A percentile compares a stretch with the other conserved stretches of the same genome.
phyloP scores from a whole-genome alignment of 2,329 filamentous ascomycete genomes.

The Mycogone perniciosa region DNA sequence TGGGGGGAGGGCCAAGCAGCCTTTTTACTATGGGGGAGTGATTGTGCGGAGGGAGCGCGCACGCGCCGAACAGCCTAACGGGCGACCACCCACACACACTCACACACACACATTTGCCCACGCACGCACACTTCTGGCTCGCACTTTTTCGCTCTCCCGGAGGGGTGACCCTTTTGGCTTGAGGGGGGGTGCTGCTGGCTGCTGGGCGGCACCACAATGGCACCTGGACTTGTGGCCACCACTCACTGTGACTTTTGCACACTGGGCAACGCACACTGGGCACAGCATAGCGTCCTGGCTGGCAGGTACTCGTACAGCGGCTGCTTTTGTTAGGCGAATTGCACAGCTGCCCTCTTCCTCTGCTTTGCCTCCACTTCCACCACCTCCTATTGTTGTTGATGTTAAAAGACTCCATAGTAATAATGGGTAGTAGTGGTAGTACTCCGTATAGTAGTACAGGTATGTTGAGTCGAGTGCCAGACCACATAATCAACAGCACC shows the following conservation, averaged over 20 bases:
- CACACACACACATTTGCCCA: conserved; percentile 1
- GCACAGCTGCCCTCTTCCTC: too few relatives aligned
- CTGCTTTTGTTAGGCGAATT: too few relatives aligned
- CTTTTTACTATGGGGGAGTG: conserved; percentile 62
- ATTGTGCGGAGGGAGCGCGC: conserved; percentile 36
- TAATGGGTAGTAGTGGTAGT: too few relatives aligned
- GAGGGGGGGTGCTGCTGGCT: conserved; percentile 8
- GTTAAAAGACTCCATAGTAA: too few relatives aligned
- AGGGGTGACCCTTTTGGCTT: conserved; percentile 8
- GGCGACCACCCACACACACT: conserved; percentile 13
- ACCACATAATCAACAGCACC: too few relatives aligned
- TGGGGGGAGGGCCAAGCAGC: conserved; percentile 48
- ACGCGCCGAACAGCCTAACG: conserved; percentile 13
- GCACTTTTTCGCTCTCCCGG: background rate
- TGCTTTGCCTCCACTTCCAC: too few relatives aligned
- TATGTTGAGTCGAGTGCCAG: too few relatives aligned
- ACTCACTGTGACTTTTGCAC: background rate
- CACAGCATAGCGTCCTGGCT: background rate
- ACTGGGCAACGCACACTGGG: conserved; percentile 11
- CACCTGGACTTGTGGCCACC: background rate
- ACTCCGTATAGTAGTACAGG: too few relatives aligned
- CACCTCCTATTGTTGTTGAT: too few relatives aligned
- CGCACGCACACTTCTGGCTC: conserved; percentile 3
- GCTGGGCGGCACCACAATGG: conserved; percentile 3
- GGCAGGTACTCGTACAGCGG: conserved; percentile 7